Evolutionary conservation across 345 rosid species (phyloP), one percentile per base, ranked within the genome.

Genomic region (Hirschfeldia incana): DNA sequence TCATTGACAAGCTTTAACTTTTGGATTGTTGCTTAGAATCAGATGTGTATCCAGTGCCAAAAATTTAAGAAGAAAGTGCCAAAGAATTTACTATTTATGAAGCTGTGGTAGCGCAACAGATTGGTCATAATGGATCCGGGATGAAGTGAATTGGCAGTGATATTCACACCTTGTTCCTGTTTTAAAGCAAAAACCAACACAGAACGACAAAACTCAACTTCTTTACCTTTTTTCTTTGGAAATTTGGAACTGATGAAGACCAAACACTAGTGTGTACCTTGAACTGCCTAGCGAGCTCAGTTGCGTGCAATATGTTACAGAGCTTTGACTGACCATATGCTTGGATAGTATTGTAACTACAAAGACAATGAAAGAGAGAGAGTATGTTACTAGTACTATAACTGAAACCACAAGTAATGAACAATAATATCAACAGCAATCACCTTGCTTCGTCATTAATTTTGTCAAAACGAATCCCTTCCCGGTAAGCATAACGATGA

Each of bases 321-420:
- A 94, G 90, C 83, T 94, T 94, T 32, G 94, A 89, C 78, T 92
- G 93, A 66, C 92, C 93, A 79, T 89, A 92, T 4, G 94, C 89
- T 53, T 76, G 78, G 71, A 55, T 37, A 33, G 82, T 79, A 81
- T 61, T 78, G 80, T 90, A 92, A 78, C 97, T 92, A 83, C 13
- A 10, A 2, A 63, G 39, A 39, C 9, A 1, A 5, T 34, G 65
- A 60, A 51, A 66, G 10, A 26, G 13, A 51, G 57, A 27, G 33
- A 17, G 39, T 67, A 16, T 21, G 76, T 36, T 51, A 9, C 15
- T 37, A 13, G 44, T 73, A 44, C 26, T 21, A 21, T 21, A 21
- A 21, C 21, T 21, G 21, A 21, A 21, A 21, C 3, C 30, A 51
- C 32, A 70, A 36, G 80, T 11, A 65, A 15, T 34, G 37, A 76